Evolutionary conservation across 768 basidiomycete species (phyloP).

Genomic region (Auricularia sp.): DNA sequence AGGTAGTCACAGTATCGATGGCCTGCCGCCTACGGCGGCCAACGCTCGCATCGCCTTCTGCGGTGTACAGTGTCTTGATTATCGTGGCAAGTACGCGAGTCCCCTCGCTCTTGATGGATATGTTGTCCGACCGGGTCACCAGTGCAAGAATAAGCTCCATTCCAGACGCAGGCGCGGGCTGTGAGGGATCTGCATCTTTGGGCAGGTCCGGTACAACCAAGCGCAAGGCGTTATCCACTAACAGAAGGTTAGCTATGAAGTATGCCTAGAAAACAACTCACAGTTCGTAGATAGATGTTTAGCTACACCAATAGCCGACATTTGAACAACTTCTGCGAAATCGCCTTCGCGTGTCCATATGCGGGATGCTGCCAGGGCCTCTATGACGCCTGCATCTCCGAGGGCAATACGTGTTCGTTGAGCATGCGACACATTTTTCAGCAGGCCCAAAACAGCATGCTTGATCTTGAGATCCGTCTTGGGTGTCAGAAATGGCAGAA

Average conservation of each 20-base stretch:
- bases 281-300: constrained; percentile 82
- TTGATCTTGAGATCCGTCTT: constrained; percentile 70
- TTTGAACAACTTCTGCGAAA: constrained; percentile 79
- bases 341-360: constrained; percentile 69
- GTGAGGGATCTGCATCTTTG: constrained; percentile 12
- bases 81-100: constrained; percentile 82
- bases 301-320: constrained; percentile 75
- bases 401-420: constrained; percentile 49
- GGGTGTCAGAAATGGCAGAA: constrained; percentile 50
- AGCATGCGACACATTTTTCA: constrained; percentile 66
- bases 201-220: constrained; percentile 38
- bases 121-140: constrained; percentile 66
- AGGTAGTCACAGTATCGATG: constrained; percentile 40
- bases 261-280: constrained; percentile 25
- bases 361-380: constrained; percentile 47
- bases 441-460: constrained; percentile 77
- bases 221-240: constrained; percentile 37
- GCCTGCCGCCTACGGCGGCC: constrained; percentile 45
- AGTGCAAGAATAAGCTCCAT: constrained; percentile 66
- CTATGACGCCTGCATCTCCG: constrained; percentile 52
- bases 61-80: constrained; percentile 52
- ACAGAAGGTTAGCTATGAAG: background rate
- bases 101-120: constrained; percentile 81
- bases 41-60: constrained; percentile 28
- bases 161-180: constrained; percentile 26